These are phyloP conservation scores for Podaxis sp. DNA, from an alignment of 768 basidiomycete species.

Conservation along the genomic window DNA sequence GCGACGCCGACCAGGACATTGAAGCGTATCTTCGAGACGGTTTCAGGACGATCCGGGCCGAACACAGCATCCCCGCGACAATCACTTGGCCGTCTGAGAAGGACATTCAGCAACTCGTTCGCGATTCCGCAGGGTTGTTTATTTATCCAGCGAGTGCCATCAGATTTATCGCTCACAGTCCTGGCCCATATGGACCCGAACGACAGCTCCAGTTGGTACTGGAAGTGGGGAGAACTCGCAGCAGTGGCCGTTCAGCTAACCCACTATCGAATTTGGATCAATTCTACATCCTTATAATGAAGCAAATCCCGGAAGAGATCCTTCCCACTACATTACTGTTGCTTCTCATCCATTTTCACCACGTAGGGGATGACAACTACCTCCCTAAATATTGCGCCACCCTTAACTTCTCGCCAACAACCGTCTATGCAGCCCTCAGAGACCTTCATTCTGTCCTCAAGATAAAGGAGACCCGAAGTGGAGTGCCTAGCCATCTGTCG, in stretches of 20 bases:
- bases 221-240: not conserved
- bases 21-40: slow-evolving; percentile 15
- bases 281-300: not conserved
- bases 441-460: no score
- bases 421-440: no score
- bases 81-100: slow-evolving; percentile 21
- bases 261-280: not conserved
- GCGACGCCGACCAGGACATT: slow-evolving; percentile 19
- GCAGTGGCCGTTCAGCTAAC: not conserved
- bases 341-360: not conserved
- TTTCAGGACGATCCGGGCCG: slow-evolving; percentile 8
- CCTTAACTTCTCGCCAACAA: no score
- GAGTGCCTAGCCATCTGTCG: no score
- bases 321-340: not conserved
- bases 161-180: slow-evolving; percentile 21
- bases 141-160: slow-evolving; percentile 26
- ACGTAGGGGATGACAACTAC: not conserved
- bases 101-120: no score
- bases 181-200: not conserved
- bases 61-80: not conserved
- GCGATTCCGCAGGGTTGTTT: slow-evolving; percentile 19
- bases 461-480: no score
- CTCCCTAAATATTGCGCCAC: no score
- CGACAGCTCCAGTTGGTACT: not conserved
- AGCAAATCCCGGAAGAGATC: not conserved